Evolutionary conservation across 768 basidiomycete species (phyloP), one percentile per base, ranked within the genome.

Genomic region (Tricholomella constricta): DNA sequence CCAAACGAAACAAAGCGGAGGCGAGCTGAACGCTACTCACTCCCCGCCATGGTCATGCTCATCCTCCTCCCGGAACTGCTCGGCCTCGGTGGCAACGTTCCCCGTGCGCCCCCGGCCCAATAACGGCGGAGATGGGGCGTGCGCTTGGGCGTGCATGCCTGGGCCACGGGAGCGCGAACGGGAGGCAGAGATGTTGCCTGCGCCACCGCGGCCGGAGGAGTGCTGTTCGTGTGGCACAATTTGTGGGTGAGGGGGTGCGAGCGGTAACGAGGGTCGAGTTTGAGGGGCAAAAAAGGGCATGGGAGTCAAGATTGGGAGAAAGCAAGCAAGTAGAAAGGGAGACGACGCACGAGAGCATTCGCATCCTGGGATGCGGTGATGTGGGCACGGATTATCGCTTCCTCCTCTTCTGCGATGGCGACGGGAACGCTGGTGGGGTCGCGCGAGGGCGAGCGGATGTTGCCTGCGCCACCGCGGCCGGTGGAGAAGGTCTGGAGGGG

Each of bases 381-480:
- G 31, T 76, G 71, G 8, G 70, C 59, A 1, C 68, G 61, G 48
- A 83, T 72, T 1, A 80, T 38, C 19, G 47, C 64, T 8, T 73
- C 68, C 12, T 72, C 62, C 58, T 80, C 73, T 50, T 72, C 69
- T 4, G 59, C 62, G 45, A 65, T 69, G 7, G 63, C 60, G 29
- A 27, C 12, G 0, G 42, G 58, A 57, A 1, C 66, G 60, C 51
- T 47, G 36, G 47, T 14, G 2, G 54, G 51, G 27, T 84, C 85
- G 32, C 84, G 80, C 7, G 89, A 90, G 1, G 86, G 85, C 1
- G 90, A 88, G 45, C 89, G 85, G 46, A 94, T 84, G 76, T 95
- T 95, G n/a, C 92, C 93, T 7, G 81, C 80, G n/a, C 93, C 93
- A 17, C 93, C 92, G 37, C 91, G 82, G 15, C 93, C 93, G 22